Base-by-base conservation (phyloP, 1,284 basidiomycete genomes). In the Ustilago crameri region DNA sequence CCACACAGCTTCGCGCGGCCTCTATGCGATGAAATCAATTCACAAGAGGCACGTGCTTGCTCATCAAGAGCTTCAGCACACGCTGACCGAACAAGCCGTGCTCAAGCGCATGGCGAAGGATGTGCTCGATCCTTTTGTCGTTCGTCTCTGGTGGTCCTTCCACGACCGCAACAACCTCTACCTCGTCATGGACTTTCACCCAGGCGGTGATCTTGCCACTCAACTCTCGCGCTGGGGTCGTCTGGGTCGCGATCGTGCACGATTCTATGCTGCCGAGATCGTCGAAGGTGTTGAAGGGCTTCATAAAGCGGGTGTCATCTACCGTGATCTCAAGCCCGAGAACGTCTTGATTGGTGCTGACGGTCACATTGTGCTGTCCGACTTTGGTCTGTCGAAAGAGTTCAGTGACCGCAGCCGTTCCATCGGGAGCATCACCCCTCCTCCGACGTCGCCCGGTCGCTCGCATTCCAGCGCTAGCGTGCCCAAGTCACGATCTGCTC, bases 271-370 rank as follows among this genome's bases (percentile, higher is more conserved):
- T 51, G 95, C 96, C 68, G 96, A 99, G 86, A 96, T 99, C 46
- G 92, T 93, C 53, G 95, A 96, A 41, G 96, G 96, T 24, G 86
- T 99, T 78, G 96, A 99, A 85, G 98, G 98, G 83, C 87, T 99
- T 35, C 96, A 99, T 87, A 88, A 98, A 63, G 97, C 98, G 89
- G 96, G 96, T 32, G 98, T 96, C 86, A 98, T 98, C 79, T 99
- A 99, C 85, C 90, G 96, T 50, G 96, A 98, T 87, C 88, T 99
- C 53, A 99, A 99, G 85, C 96, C 96, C 30, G 96, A 99, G 86
- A 99, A 98, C 84, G 98, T 99, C 78, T 87, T 99, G n/a, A 87
- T 99, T 51, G 96, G 98, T 85, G 92, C 97, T 83, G 94, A 93
- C 20, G 96, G 96, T 17, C 96, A 99, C 85, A 96, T 99, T 78